Conservation (phyloP, 768 basidiomycete species). For the Mycena pura region DNA sequence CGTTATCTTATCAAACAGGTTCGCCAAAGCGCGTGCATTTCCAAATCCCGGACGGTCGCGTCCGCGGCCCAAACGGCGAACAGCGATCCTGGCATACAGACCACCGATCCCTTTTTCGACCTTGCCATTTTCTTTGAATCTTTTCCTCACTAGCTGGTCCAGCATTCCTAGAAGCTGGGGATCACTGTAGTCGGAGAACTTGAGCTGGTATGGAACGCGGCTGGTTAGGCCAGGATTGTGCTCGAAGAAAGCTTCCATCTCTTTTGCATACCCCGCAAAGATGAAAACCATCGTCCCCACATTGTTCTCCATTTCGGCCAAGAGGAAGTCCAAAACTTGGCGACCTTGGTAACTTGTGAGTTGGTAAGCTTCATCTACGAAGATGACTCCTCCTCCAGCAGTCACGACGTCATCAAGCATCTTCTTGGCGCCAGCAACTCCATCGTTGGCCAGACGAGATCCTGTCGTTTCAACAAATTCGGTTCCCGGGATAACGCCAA, state of each 20-base stretch:
- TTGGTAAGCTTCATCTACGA: conserved; percentile 79
- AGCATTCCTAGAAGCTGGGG: conserved; percentile 63
- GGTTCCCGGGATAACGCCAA: conserved; percentile 58
- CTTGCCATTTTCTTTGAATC: conserved; percentile 56
- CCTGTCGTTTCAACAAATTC: conserved; percentile 71
- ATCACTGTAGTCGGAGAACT: conserved; percentile 69
- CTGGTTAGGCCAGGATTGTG: conserved; percentile 74
- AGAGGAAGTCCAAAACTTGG: conserved; percentile 70
- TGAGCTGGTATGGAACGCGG: conserved; percentile 67
- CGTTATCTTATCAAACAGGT: conserved; percentile 51
- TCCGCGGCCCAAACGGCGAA: conserved; percentile 67
- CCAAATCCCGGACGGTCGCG: conserved; percentile 68
- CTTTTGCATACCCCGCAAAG: conserved; percentile 70
- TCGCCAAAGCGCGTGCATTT: conserved; percentile 68
- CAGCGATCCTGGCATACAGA: conserved; percentile 59
- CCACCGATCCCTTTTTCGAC: conserved; percentile 62
- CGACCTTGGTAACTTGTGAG: conserved; percentile 58
- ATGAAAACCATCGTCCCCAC: conserved; percentile 71
- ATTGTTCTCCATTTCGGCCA: conserved; percentile 79
- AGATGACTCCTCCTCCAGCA: conserved; percentile 68
- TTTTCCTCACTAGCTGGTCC: conserved; percentile 51
- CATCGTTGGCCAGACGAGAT: conserved; percentile 61
- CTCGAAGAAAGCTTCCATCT: conserved; percentile 82
- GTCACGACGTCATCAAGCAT: conserved; percentile 51
- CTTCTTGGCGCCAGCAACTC: conserved; percentile 58